phyloP scores from a whole-genome alignment of 257 asterid genomes.

The Cinchona pubescens region DNA sequence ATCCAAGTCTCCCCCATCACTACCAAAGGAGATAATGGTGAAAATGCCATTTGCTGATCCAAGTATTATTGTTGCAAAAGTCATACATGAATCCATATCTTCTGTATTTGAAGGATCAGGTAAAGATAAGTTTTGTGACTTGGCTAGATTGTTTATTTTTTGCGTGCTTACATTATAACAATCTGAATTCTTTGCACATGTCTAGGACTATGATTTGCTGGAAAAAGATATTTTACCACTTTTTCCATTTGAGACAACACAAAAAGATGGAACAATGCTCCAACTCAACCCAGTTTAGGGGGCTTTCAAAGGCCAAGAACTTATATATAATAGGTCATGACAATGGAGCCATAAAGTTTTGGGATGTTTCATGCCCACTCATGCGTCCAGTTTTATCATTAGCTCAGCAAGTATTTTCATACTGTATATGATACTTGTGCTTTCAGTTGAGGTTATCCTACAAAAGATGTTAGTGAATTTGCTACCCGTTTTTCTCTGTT shows the following conservation, averaged over 20 bases:
- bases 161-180: background rate
- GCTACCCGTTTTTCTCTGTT: too few species aligned
- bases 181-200: constrained; percentile 3
- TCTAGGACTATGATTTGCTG: constrained; percentile 55
- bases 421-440: background rate
- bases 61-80: constrained; percentile 57
- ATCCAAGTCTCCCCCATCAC: constrained; percentile 71
- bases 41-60: constrained; percentile 83
- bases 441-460: background rate
- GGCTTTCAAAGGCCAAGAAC: constrained; percentile 68
- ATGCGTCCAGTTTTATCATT: constrained; percentile 60
- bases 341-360: constrained; percentile 74
- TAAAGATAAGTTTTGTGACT: constrained; percentile 17
- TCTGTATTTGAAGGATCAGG: constrained; percentile 53
- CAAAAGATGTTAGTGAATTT: background rate
- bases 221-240: constrained; percentile 51
- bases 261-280: constrained; percentile 63
- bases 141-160: background rate
- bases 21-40: constrained; percentile 61
- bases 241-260: constrained; percentile 58
- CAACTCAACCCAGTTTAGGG: constrained; percentile 28
- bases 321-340: constrained; percentile 73
- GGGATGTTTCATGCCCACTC: constrained; percentile 90
- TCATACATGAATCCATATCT: constrained; percentile 51
- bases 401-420: constrained; percentile 64